Percentiles rank a stretch among this genome's conserved stretches.
Conservation (phyloP, 495 filamentous ascomycete species). For the Aspergillus heteromorphus region DNA sequence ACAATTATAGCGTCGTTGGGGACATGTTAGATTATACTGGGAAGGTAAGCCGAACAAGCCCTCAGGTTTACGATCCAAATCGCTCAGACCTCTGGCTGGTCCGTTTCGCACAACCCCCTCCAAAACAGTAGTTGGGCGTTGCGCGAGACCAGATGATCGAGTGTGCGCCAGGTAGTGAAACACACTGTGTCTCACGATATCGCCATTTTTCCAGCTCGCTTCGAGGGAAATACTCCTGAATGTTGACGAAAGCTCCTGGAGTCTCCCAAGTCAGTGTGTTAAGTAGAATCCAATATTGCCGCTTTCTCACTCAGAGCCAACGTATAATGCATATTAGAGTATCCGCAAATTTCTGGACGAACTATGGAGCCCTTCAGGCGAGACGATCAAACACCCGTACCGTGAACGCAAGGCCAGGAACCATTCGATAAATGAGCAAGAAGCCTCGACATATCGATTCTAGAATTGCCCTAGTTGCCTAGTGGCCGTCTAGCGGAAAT, state of each 20-base stretch:
- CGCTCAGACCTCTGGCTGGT: not conserved
- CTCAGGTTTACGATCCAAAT: no score
- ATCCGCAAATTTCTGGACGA: conserved; percentile 46
- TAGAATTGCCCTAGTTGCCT: conserved; percentile 43
- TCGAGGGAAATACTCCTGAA: no score
- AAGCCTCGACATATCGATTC: no score
- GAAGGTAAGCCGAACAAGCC: not conserved
- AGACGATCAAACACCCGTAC: not conserved
- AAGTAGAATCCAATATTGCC: conserved; percentile 56
- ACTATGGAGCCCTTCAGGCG: conserved; percentile 41
- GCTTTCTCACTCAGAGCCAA: conserved; percentile 52
- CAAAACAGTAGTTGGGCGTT: no score
- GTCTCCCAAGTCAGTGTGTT: conserved; percentile 29
- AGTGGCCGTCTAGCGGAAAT: conserved; percentile 53
- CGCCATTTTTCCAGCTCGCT: no score
- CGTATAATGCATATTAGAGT: conserved; percentile 52
- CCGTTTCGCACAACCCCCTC: no score
- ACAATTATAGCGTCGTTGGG: not conserved
- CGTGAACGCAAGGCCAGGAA: conserved; percentile 40
- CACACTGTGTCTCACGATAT: no score
- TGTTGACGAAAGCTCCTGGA: no score
- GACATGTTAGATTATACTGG: not conserved
- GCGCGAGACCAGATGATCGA: no score
- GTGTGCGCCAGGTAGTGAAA: no score
- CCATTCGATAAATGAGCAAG: conserved; percentile 56